Percentiles rank a stretch among this genome's conserved stretches.
phyloP scores from a whole-genome alignment of 2,329 filamentous ascomycete genomes.

The Ceratocystis diversiconidia region DNA sequence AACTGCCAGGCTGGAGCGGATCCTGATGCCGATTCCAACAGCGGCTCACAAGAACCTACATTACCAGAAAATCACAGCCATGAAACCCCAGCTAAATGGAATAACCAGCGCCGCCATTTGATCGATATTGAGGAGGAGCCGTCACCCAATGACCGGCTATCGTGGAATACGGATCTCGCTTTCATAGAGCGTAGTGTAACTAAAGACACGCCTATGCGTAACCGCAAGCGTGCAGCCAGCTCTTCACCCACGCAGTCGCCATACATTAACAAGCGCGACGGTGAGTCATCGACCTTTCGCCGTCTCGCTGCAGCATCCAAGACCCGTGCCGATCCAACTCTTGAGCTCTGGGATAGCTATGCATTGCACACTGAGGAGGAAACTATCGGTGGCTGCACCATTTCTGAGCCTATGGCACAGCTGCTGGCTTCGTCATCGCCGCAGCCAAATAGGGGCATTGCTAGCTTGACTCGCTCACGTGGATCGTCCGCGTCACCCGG shows the following conservation, averaged over 20 bases:
- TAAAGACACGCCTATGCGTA: slow-evolving; percentile 35
- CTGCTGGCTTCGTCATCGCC: slow-evolving; percentile 46
- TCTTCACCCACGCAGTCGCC: slow-evolving; percentile 62
- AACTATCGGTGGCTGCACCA: not conserved
- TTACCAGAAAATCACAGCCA: slow-evolving; percentile 26
- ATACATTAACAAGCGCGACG: slow-evolving; percentile 12
- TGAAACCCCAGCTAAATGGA: slow-evolving; percentile 40
- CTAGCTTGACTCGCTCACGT: not conserved
- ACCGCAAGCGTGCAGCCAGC: slow-evolving; percentile 54
- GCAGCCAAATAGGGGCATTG: slow-evolving; percentile 36
- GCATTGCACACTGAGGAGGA: slow-evolving; percentile 33
- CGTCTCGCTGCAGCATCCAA: slow-evolving; percentile 17
- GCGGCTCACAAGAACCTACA: slow-evolving; percentile 10
- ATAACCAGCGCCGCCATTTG: slow-evolving; percentile 33
- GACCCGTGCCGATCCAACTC: slow-evolving; percentile 55
- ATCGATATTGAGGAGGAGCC: slow-evolving; percentile 33
- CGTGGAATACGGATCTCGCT: slow-evolving; percentile 43
- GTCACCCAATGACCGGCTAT: slow-evolving; percentile 47
- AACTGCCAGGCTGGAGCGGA: slow-evolving; percentile 16
- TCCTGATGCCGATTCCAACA: slow-evolving; percentile 16
- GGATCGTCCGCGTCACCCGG: not conserved
- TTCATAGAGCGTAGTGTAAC: slow-evolving; percentile 31
- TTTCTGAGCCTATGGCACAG: slow-evolving; percentile 13
- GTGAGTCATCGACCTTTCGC: slow-evolving; percentile 17
- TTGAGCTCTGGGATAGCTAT: slow-evolving; percentile 67